Conservation (phyloP, 768 basidiomycete genomes). For the Auricularia sp. region DNA sequence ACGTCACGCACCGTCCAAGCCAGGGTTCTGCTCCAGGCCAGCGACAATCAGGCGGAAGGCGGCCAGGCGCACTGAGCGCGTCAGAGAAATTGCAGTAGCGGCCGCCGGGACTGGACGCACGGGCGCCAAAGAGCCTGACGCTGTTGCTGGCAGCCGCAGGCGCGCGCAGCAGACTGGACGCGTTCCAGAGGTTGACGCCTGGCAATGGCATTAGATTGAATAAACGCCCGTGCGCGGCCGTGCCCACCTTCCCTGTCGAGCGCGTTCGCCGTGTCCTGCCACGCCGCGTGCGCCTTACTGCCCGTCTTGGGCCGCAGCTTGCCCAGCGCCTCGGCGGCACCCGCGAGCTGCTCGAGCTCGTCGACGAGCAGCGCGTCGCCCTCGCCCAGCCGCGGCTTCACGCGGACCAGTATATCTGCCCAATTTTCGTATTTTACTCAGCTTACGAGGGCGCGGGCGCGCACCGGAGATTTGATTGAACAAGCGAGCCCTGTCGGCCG, state of each 20-base stretch:
- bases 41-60: conserved; percentile 80
- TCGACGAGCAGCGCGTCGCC: conserved; percentile 40
- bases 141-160: conserved; percentile 37
- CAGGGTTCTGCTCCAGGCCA: conserved; percentile 61
- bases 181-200: conserved; percentile 86
- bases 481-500: background rate
- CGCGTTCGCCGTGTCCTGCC: conserved; percentile 51
- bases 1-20: conserved; percentile 51
- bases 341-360: conserved; percentile 55
- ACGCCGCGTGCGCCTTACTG: conserved; percentile 26
- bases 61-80: conserved; percentile 57
- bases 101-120: conserved; percentile 33
- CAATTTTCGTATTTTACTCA: background rate
- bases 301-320: conserved; percentile 53
- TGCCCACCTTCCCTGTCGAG: conserved; percentile 72
- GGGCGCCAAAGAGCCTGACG: conserved; percentile 45
- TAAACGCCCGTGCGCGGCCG: background rate
- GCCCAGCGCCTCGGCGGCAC: conserved; percentile 56
- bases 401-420: conserved; percentile 52
- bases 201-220: conserved; percentile 12
- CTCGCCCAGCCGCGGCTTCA: conserved; percentile 58
- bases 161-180: conserved; percentile 59
- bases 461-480: background rate
- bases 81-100: background rate
- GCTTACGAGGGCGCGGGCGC: background rate